Percentiles rank a stretch among this genome's conserved stretches.
phyloP scores from a whole-genome alignment of 257 asterid species.

The Nicotiana paniculata region DNA sequence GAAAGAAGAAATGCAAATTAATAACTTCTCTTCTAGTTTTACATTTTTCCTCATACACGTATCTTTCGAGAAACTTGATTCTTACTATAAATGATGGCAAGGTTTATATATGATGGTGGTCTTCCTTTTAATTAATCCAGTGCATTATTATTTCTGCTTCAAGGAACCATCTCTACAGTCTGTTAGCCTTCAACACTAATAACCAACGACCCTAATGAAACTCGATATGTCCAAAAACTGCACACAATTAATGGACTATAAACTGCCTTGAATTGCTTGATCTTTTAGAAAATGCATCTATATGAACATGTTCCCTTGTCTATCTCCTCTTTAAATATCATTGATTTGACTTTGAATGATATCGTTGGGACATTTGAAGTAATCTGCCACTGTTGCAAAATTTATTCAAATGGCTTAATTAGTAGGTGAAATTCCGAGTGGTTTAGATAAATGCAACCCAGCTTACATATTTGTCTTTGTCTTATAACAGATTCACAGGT shows the following conservation, averaged over 20 bases:
- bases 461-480: background rate
- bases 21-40: background rate
- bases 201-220: no score
- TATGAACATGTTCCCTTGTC: background rate
- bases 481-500: slow-evolving; percentile 11
- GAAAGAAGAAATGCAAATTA: background rate
- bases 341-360: background rate
- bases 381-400: background rate
- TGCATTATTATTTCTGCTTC: no score
- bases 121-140: no score
- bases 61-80: background rate
- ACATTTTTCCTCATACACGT: background rate
- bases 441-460: slow-evolving; percentile 2
- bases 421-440: slow-evolving; percentile 1
- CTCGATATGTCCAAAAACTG: no score
- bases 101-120: no score
- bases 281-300: slow-evolving; percentile 6
- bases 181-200: no score
- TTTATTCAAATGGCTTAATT: background rate
- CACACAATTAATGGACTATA: no score
- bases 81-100: no score
- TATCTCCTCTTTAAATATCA: background rate
- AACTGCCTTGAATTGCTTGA: slow-evolving; percentile 2
- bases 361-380: slow-evolving; percentile 9
- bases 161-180: no score